Percentiles rank a stretch among this genome's conserved stretches.
phyloP scores from a whole-genome alignment of 441 rosid species.

The Gossypium lobatum region DNA sequence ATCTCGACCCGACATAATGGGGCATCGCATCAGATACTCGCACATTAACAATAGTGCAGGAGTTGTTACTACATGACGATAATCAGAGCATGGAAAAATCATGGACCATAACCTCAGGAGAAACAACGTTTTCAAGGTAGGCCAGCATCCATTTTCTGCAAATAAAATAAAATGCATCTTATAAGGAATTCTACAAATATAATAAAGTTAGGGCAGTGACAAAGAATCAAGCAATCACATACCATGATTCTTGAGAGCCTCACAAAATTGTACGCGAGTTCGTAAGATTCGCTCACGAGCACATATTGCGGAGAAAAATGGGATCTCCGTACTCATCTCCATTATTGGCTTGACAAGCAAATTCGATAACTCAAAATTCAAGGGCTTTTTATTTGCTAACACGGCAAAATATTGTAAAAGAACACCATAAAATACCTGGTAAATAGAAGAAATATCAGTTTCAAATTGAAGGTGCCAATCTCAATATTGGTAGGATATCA shows the following conservation, averaged over 20 bases:
- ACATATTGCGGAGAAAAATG: slow-evolving; percentile 93
- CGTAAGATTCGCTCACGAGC: slow-evolving; percentile 73
- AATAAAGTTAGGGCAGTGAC: slow-evolving; percentile 3
- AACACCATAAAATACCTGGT: slow-evolving; percentile 83
- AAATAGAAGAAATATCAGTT: slow-evolving; percentile 16
- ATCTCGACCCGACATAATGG: slow-evolving; percentile 69
- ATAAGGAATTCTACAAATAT: slow-evolving; percentile 12
- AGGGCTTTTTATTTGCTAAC: slow-evolving; percentile 57
- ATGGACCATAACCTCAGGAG: slow-evolving; percentile 86
- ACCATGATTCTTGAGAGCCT: slow-evolving; percentile 73
- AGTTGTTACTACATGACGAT: slow-evolving; percentile 87
- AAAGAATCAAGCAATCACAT: slow-evolving; percentile 10
- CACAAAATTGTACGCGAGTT: slow-evolving; percentile 60
- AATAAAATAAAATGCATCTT: not conserved
- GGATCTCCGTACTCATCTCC: slow-evolving; percentile 85
- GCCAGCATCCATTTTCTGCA: slow-evolving; percentile 80
- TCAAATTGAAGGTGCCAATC: slow-evolving; percentile 5
- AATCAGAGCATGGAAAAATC: slow-evolving; percentile 93
- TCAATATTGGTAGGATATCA: not conserved
- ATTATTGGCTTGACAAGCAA: slow-evolving; percentile 74
- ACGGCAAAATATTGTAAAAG: slow-evolving; percentile 88
- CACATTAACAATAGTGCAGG: slow-evolving; percentile 76
- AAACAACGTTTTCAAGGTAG: slow-evolving; percentile 72
- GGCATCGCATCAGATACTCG: slow-evolving; percentile 91
- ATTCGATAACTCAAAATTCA: slow-evolving; percentile 71